A percentile compares a stretch with the other conserved stretches of the same genome.
Conservation (phyloP, 306 rosid species). For the Arachis stenosperma region DNA sequence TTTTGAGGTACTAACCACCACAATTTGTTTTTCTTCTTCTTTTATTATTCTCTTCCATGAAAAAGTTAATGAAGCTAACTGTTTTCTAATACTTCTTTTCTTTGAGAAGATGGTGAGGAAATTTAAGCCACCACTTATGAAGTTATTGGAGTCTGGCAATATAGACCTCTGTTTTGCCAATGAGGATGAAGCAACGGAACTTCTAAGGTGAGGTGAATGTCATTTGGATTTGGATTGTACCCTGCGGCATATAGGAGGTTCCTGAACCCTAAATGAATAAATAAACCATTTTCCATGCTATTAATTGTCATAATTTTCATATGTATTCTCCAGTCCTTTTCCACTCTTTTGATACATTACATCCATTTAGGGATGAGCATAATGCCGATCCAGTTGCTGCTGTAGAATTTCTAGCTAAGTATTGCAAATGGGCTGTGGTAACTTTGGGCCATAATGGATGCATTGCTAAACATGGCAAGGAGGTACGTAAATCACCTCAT, state of each 20-base stretch:
- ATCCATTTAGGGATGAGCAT: constrained; percentile 56
- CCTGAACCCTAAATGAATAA: too few relatives aligned
- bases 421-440: constrained; percentile 93
- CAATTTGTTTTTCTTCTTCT: neutral
- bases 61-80: too few relatives aligned
- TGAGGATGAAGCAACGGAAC: constrained; percentile 96
- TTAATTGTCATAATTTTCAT: neutral
- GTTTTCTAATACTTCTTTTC: constrained; percentile 28
- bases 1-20: constrained; percentile 76
- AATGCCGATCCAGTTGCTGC: constrained; percentile 61
- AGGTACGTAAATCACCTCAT: constrained; percentile 51
- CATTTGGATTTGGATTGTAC: constrained; percentile 28
- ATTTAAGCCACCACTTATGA: constrained; percentile 65
- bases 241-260: neutral
- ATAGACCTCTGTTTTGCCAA: constrained; percentile 96
- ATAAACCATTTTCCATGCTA: constrained; percentile 18
- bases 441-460: constrained; percentile 86
- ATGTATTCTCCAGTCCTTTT: neutral
- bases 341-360: constrained; percentile 8
- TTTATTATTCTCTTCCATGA: neutral
- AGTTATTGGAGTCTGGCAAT: constrained; percentile 71
- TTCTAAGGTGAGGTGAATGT: constrained; percentile 83
- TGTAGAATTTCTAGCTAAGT: constrained; percentile 68
- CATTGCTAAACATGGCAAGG: constrained; percentile 89
- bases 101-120: constrained; percentile 86